These are phyloP conservation scores for Neonectria faginata DNA, from an alignment of 2,329 filamentous ascomycete genomes.

Conservation along the genomic window DNA sequence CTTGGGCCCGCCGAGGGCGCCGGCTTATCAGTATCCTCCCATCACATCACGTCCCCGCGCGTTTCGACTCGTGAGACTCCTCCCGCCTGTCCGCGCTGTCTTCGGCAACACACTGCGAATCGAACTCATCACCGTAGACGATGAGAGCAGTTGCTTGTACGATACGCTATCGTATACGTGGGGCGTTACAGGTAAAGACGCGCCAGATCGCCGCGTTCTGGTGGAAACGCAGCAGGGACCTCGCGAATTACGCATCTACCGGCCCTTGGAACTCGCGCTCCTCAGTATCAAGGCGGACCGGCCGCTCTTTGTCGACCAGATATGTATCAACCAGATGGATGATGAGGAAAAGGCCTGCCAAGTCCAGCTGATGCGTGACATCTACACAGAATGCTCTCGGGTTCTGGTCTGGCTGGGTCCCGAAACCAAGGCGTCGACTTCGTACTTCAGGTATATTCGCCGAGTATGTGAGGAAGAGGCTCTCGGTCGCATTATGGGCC, in stretches of 20 bases:
- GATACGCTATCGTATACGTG: slow-evolving; percentile 50
- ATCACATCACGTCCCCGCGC: slow-evolving; percentile 8
- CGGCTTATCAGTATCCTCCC: slow-evolving; percentile 13
- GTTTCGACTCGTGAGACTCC: slow-evolving; percentile 26
- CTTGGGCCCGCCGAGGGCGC: slow-evolving; percentile 8
- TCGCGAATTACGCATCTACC: slow-evolving; percentile 41
- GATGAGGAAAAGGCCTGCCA: slow-evolving; percentile 43
- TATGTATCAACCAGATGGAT: slow-evolving; percentile 49
- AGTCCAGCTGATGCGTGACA: slow-evolving; percentile 47
- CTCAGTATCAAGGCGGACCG: slow-evolving; percentile 26
- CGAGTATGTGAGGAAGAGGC: slow-evolving; percentile 38
- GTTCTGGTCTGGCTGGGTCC: slow-evolving; percentile 48
- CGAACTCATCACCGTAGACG: slow-evolving; percentile 42
- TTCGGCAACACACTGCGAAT: slow-evolving; percentile 42
- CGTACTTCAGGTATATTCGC: slow-evolving; percentile 36
- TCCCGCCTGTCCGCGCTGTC: slow-evolving; percentile 16
- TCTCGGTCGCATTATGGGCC: slow-evolving; percentile 42
- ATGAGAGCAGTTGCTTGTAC: slow-evolving; percentile 35
- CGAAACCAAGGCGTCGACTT: slow-evolving; percentile 35
- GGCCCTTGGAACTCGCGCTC: slow-evolving; percentile 47
- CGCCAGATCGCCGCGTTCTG: slow-evolving; percentile 43
- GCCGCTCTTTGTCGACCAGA: slow-evolving; percentile 48
- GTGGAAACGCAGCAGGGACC: slow-evolving; percentile 35
- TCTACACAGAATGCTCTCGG: slow-evolving; percentile 42
- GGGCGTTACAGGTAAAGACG: slow-evolving; percentile 30